Percentiles rank a stretch among this genome's conserved stretches.
Conservation (phyloP, 345 rosid species). For the Sonneratia alba region DNA sequence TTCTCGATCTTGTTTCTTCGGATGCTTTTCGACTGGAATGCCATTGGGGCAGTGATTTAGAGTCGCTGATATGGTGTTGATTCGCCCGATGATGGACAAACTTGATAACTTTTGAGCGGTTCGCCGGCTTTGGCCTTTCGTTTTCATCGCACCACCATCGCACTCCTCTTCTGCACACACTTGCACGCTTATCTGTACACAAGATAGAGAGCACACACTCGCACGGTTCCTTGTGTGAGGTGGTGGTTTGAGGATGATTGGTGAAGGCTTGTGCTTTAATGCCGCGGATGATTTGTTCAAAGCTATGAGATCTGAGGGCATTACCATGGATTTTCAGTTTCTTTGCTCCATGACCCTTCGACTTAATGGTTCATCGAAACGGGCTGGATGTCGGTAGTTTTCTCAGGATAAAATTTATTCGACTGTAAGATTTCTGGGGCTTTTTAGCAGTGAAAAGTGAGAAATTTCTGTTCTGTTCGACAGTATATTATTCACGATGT, state of each 20-base stretch:
- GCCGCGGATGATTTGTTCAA: slow-evolving; percentile 11
- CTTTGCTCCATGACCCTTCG: not conserved
- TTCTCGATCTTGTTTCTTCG: not conserved
- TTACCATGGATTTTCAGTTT: not conserved
- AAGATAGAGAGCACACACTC: not conserved
- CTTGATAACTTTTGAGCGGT: slow-evolving; percentile 7
- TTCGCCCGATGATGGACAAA: slow-evolving; percentile 13
- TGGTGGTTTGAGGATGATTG: not conserved
- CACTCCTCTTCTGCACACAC: slow-evolving; percentile 1
- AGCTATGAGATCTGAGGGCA: slow-evolving; percentile 19
- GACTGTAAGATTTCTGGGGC: not conserved
- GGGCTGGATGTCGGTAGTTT: not conserved
- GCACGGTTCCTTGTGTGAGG: not conserved
- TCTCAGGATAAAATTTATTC: not conserved
- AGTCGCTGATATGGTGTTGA: not conserved
- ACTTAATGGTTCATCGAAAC: no score
- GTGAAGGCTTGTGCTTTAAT: not conserved
- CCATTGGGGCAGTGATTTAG: not conserved
- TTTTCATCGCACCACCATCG: not conserved
- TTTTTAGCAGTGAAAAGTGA: not conserved
- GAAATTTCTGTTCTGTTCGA: not conserved
- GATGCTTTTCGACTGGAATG: not conserved
- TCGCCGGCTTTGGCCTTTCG: slow-evolving; percentile 3
- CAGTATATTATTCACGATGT: no score
- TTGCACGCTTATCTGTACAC: not conserved